phyloP scores from a whole-genome alignment of 1,284 basidiomycete species.

The Phlebopus sp. region DNA sequence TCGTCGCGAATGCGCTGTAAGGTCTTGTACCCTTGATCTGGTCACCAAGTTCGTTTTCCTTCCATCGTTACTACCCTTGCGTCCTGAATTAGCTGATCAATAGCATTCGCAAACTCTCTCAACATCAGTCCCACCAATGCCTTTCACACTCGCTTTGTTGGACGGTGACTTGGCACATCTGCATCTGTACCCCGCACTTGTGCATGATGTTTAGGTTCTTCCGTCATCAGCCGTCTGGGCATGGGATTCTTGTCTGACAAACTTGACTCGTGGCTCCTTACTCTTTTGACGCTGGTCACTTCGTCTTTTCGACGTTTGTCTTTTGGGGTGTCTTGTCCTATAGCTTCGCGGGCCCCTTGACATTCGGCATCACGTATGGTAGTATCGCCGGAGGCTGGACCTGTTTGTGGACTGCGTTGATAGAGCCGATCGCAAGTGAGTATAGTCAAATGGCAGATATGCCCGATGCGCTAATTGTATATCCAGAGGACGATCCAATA shows the following conservation, averaged over 20 bases:
- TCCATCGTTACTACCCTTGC: neutral
- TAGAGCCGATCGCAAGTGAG: constrained; percentile 31
- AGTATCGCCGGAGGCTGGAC: constrained; percentile 37
- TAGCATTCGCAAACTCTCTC: constrained; percentile 34
- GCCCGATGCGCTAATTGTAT: neutral
- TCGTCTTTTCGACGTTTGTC: constrained; percentile 34
- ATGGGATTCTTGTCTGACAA: constrained; percentile 38
- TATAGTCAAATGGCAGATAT: constrained; percentile 1
- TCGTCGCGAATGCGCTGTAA: constrained; percentile 35
- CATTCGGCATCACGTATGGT: constrained; percentile 37
- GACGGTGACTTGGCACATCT: constrained; percentile 23
- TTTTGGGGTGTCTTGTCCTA: constrained; percentile 40
- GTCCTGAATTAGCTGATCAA: neutral
- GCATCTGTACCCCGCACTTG: constrained; percentile 6
- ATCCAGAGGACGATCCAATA: constrained; percentile 35
- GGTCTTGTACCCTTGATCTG: constrained; percentile 36
- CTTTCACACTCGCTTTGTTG: constrained; percentile 26
- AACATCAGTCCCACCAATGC: constrained; percentile 24
- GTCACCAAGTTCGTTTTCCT: constrained; percentile 31
- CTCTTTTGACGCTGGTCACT: constrained; percentile 25
- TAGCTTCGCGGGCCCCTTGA: constrained; percentile 33
- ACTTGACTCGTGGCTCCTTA: constrained; percentile 36
- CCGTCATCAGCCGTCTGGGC: constrained; percentile 31
- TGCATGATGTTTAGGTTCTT: constrained; percentile 21
- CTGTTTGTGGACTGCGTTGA: constrained; percentile 35